Evolutionary conservation across 2,329 filamentous ascomycete species (phyloP).

Genomic region (Colletotrichum orbiculare): DNA sequence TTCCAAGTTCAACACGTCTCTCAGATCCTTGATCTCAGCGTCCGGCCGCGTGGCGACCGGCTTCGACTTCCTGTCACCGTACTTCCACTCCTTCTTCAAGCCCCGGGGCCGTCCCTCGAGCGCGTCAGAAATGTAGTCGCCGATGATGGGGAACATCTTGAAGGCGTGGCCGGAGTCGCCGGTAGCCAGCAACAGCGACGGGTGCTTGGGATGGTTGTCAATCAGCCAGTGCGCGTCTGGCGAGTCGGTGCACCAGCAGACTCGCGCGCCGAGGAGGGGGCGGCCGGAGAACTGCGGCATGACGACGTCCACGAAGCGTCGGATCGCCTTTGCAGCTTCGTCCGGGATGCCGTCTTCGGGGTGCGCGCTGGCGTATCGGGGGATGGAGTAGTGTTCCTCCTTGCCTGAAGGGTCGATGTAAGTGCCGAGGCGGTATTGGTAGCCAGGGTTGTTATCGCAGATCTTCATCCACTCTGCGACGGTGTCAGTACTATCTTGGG

Average conservation of each 20-base stretch:
- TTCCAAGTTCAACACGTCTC: constrained; percentile 34
- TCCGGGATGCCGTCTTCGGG: constrained; percentile 34
- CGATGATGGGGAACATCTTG: constrained; percentile 44
- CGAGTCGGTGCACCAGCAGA: constrained; percentile 49
- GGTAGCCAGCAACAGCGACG: constrained; percentile 38
- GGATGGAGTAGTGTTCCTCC: constrained; percentile 29
- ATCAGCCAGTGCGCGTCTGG: constrained; percentile 48
- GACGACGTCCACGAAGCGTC: constrained; percentile 33
- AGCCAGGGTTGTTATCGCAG: constrained; percentile 37
- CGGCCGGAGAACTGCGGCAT: constrained; percentile 42
- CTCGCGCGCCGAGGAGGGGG: constrained; percentile 39
- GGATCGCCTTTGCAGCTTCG: constrained; percentile 30
- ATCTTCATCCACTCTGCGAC: constrained; percentile 35
- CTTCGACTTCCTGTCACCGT: constrained; percentile 35
- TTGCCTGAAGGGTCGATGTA: constrained; percentile 29
- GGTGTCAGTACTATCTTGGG: neutral
- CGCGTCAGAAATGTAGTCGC: constrained; percentile 39
- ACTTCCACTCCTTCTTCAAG: constrained; percentile 39
- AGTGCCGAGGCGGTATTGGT: constrained; percentile 30
- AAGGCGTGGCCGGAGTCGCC: constrained; percentile 43
- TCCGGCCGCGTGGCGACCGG: constrained; percentile 35
- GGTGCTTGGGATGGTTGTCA: constrained; percentile 40
- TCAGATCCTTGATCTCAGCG: constrained; percentile 39
- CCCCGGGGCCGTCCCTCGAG: constrained; percentile 37
- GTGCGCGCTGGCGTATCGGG: constrained; percentile 35